Evolutionary conservation across 306 rosid species (phyloP), one percentile per base, ranked within the genome.

Genomic region (Amphicarpaea edgeworthii): DNA sequence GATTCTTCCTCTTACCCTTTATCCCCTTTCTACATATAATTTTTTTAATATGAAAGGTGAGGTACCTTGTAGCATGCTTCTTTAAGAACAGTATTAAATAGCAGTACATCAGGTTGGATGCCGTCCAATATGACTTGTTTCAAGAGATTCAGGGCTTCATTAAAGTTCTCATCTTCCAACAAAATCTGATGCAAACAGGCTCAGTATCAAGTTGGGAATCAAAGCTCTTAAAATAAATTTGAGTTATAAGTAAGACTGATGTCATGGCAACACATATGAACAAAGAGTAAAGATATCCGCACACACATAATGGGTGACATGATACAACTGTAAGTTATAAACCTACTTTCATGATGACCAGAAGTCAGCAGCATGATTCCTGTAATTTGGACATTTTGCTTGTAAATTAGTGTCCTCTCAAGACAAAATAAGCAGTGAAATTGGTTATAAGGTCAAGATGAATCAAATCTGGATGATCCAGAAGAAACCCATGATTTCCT

Each of bases 51-150:
- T 66, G 55, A 57, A 45, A 69, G 55, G 38, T 14, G 37, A 60
- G n/a, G 62, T 87, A 93, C 98, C 97, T 68, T 80, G 79, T 73
- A 73, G 81, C 75, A 62, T 72, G 97, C 91, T 82, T 81, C 60
- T 66, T 34, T 46, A 77, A 94, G 85, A 83, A 94, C 74, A 3
- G 85, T 87, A 82, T 94, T 94, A 71, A 87, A 88, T 77, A 86
- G 49, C 51, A 86, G 23, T 1, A 81, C 78, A 86, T 94, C 96
- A 79, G 86, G 84, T 65, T 80, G 70, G 65, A 74, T 74, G 77
- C 89, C 89, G 85, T 90, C 88, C 19, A 83, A 78, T 84, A 76
- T 82, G 40, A 85, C 83, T 85, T 38, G 90, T 78, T 88, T 91
- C 93, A 94, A 82, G 64, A 91, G 82, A 81, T 72, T 62, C 81